Evolutionary conservation across 2,329 filamentous ascomycete species (phyloP), one percentile per base, ranked within the genome.

Genomic region (Ophiocordyceps sinensis): DNA sequence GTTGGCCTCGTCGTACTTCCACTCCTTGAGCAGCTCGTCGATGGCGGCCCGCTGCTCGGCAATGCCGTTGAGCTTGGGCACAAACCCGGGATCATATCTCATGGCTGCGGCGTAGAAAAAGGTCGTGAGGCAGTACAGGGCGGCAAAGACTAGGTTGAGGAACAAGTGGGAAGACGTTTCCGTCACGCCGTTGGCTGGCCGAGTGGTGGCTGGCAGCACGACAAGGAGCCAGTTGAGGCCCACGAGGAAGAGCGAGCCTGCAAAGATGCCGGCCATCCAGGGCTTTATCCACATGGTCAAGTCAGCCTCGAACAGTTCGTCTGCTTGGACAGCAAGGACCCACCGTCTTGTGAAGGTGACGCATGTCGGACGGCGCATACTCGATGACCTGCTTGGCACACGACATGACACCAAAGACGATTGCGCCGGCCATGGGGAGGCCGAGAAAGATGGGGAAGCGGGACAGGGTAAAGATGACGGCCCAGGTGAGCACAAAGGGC

Each of bases 241-340:
- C 4, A 86, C 77, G 67, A 85, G 80, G 55, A 94, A 93, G 15
- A 95, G 62, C 0, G 88, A 84, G 2, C 71, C 88, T 0, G 87
- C 82, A 63, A 98, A 98, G 46, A 98, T 88, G 43, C 91, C 91
- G 1, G 91, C 81, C 50, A 98, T 70, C 72, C 88, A 96, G 12
- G 91, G 89, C 81, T 88, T 26, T 5, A 26, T 5, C 23, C 23
- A 19, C 21, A n/a, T 29, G 9, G 9, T 5, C 14, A 8, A 34
- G 19, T 38, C 21, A 40, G 12, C 13, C 14, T 7, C 10, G 1
- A 7, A 10, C n/a, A 30, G 15, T 35, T 9, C 1, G 14, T 14
- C 32, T 5, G 7, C n/a, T 1, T 3, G 9, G 32, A 34, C 3
- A 17, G 13, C n/a, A 5, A 10, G 14, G 10, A 65, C 79, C 53